Evolutionary conservation across 495 filamentous ascomycete species (phyloP), one percentile per base, ranked within the genome.

Genomic region (Talaromyces wortmannii): DNA sequence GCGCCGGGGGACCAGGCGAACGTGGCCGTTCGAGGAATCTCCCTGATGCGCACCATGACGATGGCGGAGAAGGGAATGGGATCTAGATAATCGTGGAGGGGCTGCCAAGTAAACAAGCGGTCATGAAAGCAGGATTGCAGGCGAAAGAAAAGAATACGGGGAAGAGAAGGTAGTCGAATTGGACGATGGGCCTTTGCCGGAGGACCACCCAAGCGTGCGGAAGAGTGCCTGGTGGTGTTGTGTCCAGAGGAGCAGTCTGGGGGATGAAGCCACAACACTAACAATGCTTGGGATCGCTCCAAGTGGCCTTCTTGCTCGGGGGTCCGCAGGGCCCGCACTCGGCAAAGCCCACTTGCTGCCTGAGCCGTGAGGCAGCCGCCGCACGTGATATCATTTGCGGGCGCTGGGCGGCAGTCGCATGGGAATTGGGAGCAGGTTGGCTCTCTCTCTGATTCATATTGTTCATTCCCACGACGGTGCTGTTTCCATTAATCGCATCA

Each of bases 1-100:
- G 88, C 70, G 53, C 86, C 85, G 12, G 91, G 87, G 57, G 91
- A 94, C 92, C 94, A 99, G 57, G 95, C 90, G 65, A 99, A 97
- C 63, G 92, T 89, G 70, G 92, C 92, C 56, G 94, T 97, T 73
- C 94, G 82, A 64, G 91, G 88, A 66, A 99, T 92, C 75, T 97
- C 91, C 77, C 92, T 83, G 72, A 97, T 77, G 70, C 89, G 86
- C 63, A 95, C 92, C 94, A 99, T 99, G 67, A 64, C 85, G 77
- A 63, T 61, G 57, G 61, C 46, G 53, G 67, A 45, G 61, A 46
- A 52, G 57, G 7, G 52, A 45, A 30, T 45, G 23, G 23, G 44
- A 53, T 33, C 29, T 23, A 45, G 40, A 46, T 53, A 53, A 15
- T 53, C 42, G 63, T 61, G 61, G 59, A 57, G 55, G 57, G 43